phyloP scores from a whole-genome alignment of 345 rosid genomes.

The Bruguiera gymnorhiza region DNA sequence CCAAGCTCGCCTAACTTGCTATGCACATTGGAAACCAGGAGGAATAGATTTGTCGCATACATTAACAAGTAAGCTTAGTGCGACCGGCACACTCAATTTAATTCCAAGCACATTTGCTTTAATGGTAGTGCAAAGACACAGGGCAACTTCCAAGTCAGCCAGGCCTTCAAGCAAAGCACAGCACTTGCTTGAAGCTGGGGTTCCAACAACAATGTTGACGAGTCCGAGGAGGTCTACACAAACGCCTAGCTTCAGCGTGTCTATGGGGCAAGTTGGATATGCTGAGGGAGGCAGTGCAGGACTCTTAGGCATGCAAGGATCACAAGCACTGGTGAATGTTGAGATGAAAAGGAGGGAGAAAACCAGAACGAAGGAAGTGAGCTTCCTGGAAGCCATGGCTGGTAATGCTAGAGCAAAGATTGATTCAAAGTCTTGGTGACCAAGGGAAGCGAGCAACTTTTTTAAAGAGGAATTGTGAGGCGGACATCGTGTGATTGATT shows the following conservation, averaged over 20 bases:
- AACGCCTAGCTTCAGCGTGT: conserved; percentile 46
- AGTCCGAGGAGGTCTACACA: conserved; percentile 52
- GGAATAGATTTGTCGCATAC: conserved; percentile 46
- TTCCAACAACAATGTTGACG: conserved; percentile 28
- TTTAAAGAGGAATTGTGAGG: conserved; percentile 45
- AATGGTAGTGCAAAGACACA: conserved; percentile 57
- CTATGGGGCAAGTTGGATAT: conserved; percentile 33
- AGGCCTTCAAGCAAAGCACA: conserved; percentile 47
- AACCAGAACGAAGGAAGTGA: conserved; percentile 22
- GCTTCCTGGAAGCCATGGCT: conserved; percentile 43
- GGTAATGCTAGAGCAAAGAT: no score
- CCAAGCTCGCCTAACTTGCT: not conserved
- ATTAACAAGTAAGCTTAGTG: conserved; percentile 37
- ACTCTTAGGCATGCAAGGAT: conserved; percentile 21
- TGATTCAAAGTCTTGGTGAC: not conserved
- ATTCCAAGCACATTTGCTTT: conserved; percentile 57
- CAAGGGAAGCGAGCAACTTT: not conserved
- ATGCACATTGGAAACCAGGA: conserved; percentile 44
- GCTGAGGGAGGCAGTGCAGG: not conserved
- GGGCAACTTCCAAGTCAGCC: conserved; percentile 48
- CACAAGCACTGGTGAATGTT: conserved; percentile 29
- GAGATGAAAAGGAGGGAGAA: conserved; percentile 36
- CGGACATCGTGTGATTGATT: conserved; percentile 19
- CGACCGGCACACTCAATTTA: conserved; percentile 38
- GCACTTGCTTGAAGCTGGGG: conserved; percentile 42